These are phyloP conservation scores for Tricholomella constricta DNA, from an alignment of 768 basidiomycete species.

Conservation along the genomic window DNA sequence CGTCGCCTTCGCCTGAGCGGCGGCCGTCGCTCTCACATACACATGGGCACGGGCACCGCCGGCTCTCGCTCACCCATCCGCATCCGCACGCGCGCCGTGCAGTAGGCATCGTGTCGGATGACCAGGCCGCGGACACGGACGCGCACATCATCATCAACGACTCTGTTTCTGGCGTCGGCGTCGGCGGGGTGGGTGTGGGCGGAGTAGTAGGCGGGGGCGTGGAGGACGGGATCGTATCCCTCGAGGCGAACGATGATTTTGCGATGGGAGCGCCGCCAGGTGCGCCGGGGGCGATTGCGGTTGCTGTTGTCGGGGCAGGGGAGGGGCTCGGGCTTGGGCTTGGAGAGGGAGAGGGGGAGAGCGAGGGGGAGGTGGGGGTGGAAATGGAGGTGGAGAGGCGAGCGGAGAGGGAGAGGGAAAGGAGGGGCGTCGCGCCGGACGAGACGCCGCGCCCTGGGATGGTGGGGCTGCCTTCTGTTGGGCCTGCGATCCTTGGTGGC, in stretches of 20 bases:
- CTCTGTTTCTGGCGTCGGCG: conserved; percentile 22
- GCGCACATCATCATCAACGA: conserved; percentile 49
- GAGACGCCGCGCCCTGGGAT: conserved; percentile 66
- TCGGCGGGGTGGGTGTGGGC: conserved; percentile 25
- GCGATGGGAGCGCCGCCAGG: conserved; percentile 91
- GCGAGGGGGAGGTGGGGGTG: conserved; percentile 23
- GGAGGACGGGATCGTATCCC: conserved; percentile 73
- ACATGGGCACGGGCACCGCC: conserved; percentile 33
- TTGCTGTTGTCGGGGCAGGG: conserved; percentile 19
- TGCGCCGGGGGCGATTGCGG: conserved; percentile 75
- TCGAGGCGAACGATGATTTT: conserved; percentile 85
- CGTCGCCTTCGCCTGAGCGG: conserved; percentile 23
- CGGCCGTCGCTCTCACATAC: conserved; percentile 23
- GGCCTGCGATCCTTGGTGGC: conserved; percentile 11
- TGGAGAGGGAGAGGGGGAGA: conserved; percentile 24
- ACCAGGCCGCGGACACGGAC: conserved; percentile 31
- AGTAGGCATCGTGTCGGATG: conserved; percentile 46
- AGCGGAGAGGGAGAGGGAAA: conserved; percentile 27
- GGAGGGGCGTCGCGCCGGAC: conserved; percentile 44
- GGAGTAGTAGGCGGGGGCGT: conserved; percentile 61
- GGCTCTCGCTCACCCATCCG: conserved; percentile 20
- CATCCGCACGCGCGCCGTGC: conserved; percentile 24
- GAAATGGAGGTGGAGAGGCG: conserved; percentile 25
- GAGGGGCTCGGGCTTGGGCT: conserved; percentile 23
- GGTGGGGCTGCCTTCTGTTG: conserved; percentile 56